These are phyloP conservation scores for Fraxinus paxiana DNA, from an alignment of 305 asterid species.

Conservation along the genomic window DNA sequence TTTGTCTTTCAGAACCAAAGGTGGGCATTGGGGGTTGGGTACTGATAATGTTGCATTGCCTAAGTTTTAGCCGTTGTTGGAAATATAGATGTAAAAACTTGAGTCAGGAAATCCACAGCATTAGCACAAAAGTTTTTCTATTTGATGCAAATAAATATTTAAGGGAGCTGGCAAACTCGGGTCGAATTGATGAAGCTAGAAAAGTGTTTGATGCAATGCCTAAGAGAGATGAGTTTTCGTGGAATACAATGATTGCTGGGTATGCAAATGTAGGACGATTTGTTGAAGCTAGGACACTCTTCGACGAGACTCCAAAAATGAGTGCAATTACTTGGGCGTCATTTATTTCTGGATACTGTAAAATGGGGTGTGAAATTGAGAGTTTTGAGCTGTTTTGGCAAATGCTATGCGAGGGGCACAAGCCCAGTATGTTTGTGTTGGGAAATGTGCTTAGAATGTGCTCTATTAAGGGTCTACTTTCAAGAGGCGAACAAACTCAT, in stretches of 20 bases:
- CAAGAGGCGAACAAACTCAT: slow-evolving; percentile 61
- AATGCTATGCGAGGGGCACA: slow-evolving; percentile 55
- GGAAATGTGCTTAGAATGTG: slow-evolving; percentile 77
- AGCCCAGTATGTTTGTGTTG: slow-evolving; percentile 56
- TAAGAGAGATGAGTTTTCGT: slow-evolving; percentile 56
- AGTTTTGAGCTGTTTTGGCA: slow-evolving; percentile 52
- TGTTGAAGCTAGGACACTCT: slow-evolving; percentile 52
- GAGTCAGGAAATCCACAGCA: slow-evolving; percentile 12
- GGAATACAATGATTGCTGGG: slow-evolving; percentile 68
- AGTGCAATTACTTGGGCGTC: slow-evolving; percentile 71
- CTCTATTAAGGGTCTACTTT: slow-evolving; percentile 53
- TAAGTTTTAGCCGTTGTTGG: neutral
- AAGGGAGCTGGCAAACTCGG: slow-evolving; percentile 29
- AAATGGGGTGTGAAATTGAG: slow-evolving; percentile 52
- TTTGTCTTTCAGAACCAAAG: neutral
- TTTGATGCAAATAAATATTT: slow-evolving; percentile 38
- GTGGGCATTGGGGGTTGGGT: neutral
- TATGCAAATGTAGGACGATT: slow-evolving; percentile 57
- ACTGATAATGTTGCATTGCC: neutral
- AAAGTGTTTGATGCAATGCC: slow-evolving; percentile 67
- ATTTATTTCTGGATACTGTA: slow-evolving; percentile 72
- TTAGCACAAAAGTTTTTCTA: slow-evolving; percentile 24
- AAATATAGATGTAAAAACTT: slow-evolving; percentile 13
- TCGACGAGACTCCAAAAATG: slow-evolving; percentile 44
- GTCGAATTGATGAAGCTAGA: slow-evolving; percentile 51